Base-by-base conservation (phyloP, 2,329 filamentous ascomycete genomes). In the Hymenoscyphus salicellus region DNA sequence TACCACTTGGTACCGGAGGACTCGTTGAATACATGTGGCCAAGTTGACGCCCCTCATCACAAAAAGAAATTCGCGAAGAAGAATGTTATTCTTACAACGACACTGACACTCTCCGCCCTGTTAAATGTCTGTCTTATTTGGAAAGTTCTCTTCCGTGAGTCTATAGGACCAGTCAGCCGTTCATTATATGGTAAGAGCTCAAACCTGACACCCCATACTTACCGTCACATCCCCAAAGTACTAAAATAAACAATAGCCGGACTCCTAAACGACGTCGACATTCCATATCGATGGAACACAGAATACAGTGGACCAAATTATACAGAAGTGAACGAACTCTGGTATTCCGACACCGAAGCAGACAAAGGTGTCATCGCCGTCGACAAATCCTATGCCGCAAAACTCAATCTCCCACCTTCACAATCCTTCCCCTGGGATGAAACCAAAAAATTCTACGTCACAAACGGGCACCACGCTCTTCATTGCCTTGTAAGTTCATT, bases 351-450 rank as follows among this genome's bases (percentile, higher is more conserved):
- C 20, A 49, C 33, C 30, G 49, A 56, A 26, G 32, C 60, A 20
- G 41, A 61, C 38, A 26, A 61, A 30, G 60, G 46, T 10, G 55
- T 61, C 30, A 38, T 61, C 5, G 60, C 60, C 1, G 28, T 61
- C 20, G 60, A 61, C 30, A 55, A 61, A 10, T 46, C 55, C 17
- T 46, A 61, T 38, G 60, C 30, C n/a, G 38, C 17, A 28, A 41
- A 32, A 20, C 23, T 61, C 23, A 49, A 49, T n/a, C 49, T 61
- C 17, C 26, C 20, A 55, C 16, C 20, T 5, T 49, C 36, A 5
- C 60, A 61, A 41, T 49, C 60, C 32, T 61, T 28, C 26, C 49
- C 60, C 11, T 61, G 60, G 60, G 60, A 61, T n/a, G 26, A 61
- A 32, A 56, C 7, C 7, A 61, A 61, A 23, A 61, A 49, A 16